Conservation (phyloP, 352 stramenopile species). For the Phytopythium sindhum region DNA sequence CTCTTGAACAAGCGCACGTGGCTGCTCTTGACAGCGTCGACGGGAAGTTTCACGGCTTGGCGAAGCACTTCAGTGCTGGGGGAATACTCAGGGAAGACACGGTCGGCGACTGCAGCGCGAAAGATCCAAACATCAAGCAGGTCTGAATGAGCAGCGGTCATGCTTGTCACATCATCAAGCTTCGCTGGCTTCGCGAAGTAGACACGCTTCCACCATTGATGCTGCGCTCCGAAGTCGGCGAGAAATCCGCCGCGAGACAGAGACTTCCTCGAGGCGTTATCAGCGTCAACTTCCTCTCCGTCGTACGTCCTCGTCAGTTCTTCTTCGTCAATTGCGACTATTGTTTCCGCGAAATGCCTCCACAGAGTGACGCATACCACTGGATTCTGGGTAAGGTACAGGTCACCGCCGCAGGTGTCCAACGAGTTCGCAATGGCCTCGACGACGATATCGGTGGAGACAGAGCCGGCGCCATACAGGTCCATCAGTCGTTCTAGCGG, state of each 20-base stretch:
- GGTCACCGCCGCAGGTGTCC: slow-evolving; percentile 54
- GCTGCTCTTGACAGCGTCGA: slow-evolving; percentile 18
- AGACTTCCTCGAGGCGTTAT: neutral
- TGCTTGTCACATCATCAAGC: slow-evolving; percentile 20
- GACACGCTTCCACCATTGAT: slow-evolving; percentile 57
- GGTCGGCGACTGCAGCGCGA: slow-evolving; percentile 36
- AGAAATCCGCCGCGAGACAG: slow-evolving; percentile 19
- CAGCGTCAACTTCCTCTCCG: slow-evolving; percentile 7
- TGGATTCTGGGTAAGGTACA: slow-evolving; percentile 41
- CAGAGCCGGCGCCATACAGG: slow-evolving; percentile 29
- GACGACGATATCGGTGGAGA: slow-evolving; percentile 35
- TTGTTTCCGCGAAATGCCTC: slow-evolving; percentile 46
- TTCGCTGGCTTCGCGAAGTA: slow-evolving; percentile 48
- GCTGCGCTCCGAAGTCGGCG: slow-evolving; percentile 24
- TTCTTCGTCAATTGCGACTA: slow-evolving; percentile 44
- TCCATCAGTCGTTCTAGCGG: slow-evolving; percentile 54
- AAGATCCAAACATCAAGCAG: slow-evolving; percentile 43
- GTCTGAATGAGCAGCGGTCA: slow-evolving; percentile 17
- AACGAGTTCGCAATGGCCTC: slow-evolving; percentile 38
- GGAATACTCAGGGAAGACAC: slow-evolving; percentile 30
- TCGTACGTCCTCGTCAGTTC: slow-evolving; percentile 20
- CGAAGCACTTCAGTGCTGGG: slow-evolving; percentile 23
- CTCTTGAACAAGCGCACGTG: slow-evolving; percentile 48
- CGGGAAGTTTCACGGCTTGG: slow-evolving; percentile 15
- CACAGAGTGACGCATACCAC: slow-evolving; percentile 34